Conservation (phyloP, 2,329 filamentous ascomycete species). For the Bipolaris zeicola region DNA sequence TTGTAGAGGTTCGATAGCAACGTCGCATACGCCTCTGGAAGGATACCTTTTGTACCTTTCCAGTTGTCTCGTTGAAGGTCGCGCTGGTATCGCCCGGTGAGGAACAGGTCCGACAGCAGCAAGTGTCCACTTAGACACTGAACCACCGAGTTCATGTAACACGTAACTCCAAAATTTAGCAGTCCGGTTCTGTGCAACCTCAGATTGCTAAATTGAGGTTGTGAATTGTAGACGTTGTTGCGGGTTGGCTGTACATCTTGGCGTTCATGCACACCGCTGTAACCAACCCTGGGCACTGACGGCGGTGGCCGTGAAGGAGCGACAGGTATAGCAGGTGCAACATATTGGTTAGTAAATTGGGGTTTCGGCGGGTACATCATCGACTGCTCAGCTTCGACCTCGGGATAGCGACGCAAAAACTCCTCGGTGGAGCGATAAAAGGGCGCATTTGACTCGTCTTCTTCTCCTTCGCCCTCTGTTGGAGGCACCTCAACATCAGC, state of each 20-base stretch:
- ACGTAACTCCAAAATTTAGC: slow-evolving; percentile 79
- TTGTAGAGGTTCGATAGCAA: slow-evolving; percentile 68
- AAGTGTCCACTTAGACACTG: slow-evolving; percentile 80
- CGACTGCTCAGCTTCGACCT: slow-evolving; percentile 64
- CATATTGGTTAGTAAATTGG: slow-evolving; percentile 52
- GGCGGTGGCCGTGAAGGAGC: slow-evolving; percentile 65
- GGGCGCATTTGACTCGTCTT: slow-evolving; percentile 41
- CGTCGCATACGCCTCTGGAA: slow-evolving; percentile 67
- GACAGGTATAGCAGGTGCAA: slow-evolving; percentile 61
- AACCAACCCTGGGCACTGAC: slow-evolving; percentile 67
- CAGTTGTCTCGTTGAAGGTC: slow-evolving; percentile 66
- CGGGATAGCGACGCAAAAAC: slow-evolving; percentile 81
- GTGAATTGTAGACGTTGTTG: slow-evolving; percentile 52
- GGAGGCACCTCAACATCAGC: slow-evolving; percentile 50
- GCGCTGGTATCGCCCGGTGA: slow-evolving; percentile 64
- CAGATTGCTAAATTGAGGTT: slow-evolving; percentile 51
- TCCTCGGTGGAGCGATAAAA: slow-evolving; percentile 76
- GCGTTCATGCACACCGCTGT: slow-evolving; percentile 77
- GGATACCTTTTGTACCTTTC: slow-evolving; percentile 68
- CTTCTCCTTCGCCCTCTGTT: slow-evolving; percentile 37
- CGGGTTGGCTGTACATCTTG: slow-evolving; percentile 43
- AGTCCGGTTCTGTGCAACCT: slow-evolving; percentile 72
- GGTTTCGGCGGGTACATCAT: slow-evolving; percentile 56
- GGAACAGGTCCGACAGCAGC: slow-evolving; percentile 67
- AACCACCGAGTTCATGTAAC: slow-evolving; percentile 90